Evolutionary conservation across 305 asterid genomes (phyloP).

Genomic region (Fraxinus latifolia): DNA sequence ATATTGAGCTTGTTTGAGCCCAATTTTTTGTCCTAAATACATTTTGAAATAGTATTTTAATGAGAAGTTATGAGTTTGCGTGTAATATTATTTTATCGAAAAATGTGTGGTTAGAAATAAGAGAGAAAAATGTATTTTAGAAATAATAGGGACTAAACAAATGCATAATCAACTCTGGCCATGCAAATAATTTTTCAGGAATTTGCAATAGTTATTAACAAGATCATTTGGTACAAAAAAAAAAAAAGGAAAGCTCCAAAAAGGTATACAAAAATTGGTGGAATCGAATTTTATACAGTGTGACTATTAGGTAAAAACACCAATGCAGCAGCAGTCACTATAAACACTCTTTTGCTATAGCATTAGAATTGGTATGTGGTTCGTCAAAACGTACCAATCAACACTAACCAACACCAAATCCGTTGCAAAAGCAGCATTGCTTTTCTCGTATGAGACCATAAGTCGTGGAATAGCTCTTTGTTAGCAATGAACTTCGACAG

Average conservation of each 20-base stretch:
- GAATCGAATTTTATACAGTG: not conserved
- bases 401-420: not conserved
- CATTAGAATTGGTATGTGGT: not conserved
- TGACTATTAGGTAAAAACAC: not conserved
- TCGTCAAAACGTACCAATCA: not conserved
- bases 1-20: not conserved
- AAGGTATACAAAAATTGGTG: not conserved
- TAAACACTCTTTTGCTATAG: not conserved
- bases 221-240: not conserved
- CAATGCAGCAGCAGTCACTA: not conserved
- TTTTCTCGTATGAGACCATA: not conserved
- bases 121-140: too few species aligned
- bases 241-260: not conserved
- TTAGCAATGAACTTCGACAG: not conserved
- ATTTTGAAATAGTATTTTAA: too few species aligned
- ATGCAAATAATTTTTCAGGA: too few species aligned
- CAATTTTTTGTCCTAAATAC: too few species aligned
- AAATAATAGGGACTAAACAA: too few species aligned
- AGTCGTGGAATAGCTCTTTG: conserved; percentile 4
- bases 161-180: not conserved
- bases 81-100: too few species aligned
- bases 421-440: not conserved
- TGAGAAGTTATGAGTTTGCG: too few species aligned
- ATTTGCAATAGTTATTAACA: not conserved
- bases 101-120: too few species aligned